A percentile compares a stretch with the other conserved stretches of the same genome.
phyloP scores from a whole-genome alignment of 2,329 filamentous ascomycete genomes.

The Paracamarosporium sp. region DNA sequence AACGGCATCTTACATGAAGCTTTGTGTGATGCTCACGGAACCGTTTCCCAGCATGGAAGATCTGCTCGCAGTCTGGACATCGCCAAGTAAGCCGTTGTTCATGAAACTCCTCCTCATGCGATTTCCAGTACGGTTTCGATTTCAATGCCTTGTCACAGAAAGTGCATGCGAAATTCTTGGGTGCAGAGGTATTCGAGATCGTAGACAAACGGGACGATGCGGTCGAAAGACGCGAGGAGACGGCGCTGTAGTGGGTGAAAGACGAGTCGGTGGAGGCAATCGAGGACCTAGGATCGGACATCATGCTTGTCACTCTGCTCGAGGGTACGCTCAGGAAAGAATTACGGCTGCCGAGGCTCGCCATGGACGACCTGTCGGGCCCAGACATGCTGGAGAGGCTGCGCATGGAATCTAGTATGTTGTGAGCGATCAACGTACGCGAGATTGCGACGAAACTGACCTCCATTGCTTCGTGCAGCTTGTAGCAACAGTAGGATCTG shows the following conservation, averaged over 20 bases:
- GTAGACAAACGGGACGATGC: conserved; percentile 46
- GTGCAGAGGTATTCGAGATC: conserved; percentile 40
- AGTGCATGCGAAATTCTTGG: conserved; percentile 53
- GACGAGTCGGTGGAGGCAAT: conserved; percentile 47
- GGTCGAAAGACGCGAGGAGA: conserved; percentile 46
- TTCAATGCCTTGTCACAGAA: conserved; percentile 69
- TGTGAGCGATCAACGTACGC: conserved; percentile 26
- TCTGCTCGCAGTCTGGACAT: conserved; percentile 72
- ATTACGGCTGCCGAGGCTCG: conserved; percentile 43
- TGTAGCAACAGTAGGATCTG: conserved; percentile 46
- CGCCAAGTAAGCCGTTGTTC: conserved; percentile 73
- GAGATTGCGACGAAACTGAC: conserved; percentile 30
- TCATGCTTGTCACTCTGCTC: conserved; percentile 45
- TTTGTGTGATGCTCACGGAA: conserved; percentile 74
- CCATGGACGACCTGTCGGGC: conserved; percentile 46
- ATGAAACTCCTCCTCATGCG: conserved; percentile 73
- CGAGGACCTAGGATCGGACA: conserved; percentile 45
- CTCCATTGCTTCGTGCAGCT: conserved; percentile 45
- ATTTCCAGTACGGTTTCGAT: conserved; percentile 73
- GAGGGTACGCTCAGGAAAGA: conserved; percentile 48
- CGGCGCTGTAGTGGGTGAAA: conserved; percentile 45
- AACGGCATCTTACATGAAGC: conserved; percentile 59
- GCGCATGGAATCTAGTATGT: conserved; percentile 42
- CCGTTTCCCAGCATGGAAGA: conserved; percentile 71
- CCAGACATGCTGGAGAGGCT: conserved; percentile 19